Evolutionary conservation across 2,329 filamentous ascomycete species (phyloP).

Genomic region (Pseudocercospora vitis): DNA sequence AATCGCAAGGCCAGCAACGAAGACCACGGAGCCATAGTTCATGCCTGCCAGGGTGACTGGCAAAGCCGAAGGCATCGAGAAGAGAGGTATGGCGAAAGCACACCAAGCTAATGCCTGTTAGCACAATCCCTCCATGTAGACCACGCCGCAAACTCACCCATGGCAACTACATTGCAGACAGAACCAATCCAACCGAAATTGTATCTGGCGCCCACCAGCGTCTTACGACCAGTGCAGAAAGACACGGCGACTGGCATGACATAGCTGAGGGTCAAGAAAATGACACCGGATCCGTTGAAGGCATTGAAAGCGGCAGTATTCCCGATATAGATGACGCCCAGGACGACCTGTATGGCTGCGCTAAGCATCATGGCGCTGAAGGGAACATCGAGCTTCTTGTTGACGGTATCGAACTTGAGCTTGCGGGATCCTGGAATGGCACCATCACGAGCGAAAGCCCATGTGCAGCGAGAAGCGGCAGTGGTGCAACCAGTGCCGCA

Average conservation of each 20-base stretch:
- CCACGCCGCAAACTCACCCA: slow-evolving; percentile 51
- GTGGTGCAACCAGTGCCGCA: slow-evolving; percentile 71
- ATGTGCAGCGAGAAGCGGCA: slow-evolving; percentile 65
- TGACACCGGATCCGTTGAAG: slow-evolving; percentile 57
- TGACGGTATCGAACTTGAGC: slow-evolving; percentile 58
- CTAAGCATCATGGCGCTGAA: slow-evolving; percentile 72
- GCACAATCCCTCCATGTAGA: slow-evolving; percentile 1
- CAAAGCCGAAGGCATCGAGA: slow-evolving; percentile 65
- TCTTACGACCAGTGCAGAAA: slow-evolving; percentile 59
- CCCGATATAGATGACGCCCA: slow-evolving; percentile 69
- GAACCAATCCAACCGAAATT: slow-evolving; percentile 62
- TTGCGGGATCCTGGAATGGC: slow-evolving; percentile 63
- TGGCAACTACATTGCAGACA: slow-evolving; percentile 63
- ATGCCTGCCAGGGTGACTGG: slow-evolving; percentile 60
- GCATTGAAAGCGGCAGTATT: slow-evolving; percentile 70
- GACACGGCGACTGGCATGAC: slow-evolving; percentile 66
- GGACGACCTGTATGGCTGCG: slow-evolving; percentile 63
- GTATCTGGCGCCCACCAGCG: slow-evolving; percentile 59
- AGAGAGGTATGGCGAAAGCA: slow-evolving; percentile 66
- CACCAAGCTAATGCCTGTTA: slow-evolving; percentile 58
- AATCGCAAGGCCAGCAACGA: slow-evolving; percentile 63
- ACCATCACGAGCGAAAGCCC: slow-evolving; percentile 70
- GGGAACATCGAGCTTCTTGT: slow-evolving; percentile 63
- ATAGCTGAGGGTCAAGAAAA: slow-evolving; percentile 68
- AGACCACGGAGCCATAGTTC: slow-evolving; percentile 77